Conservation (phyloP, 441 rosid species). For the Biscutella auriculata region DNA sequence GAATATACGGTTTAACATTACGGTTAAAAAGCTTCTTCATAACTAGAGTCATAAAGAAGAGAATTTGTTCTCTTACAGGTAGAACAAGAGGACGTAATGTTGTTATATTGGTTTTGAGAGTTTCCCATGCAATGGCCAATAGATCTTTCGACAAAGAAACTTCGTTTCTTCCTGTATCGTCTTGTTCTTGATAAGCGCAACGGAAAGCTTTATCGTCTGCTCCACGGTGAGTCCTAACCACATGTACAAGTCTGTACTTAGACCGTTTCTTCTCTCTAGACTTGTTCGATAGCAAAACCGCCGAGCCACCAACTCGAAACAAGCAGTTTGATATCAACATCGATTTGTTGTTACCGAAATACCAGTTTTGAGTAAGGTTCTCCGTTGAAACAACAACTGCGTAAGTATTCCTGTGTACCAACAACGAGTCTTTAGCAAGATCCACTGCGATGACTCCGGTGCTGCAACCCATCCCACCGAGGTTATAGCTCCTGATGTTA, state of each 20-base stretch:
- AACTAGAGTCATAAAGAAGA: conserved; percentile 48
- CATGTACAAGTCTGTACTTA: conserved; percentile 55
- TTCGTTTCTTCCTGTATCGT: conserved; percentile 43
- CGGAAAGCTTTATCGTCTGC: conserved; percentile 61
- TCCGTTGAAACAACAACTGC: conserved; percentile 69
- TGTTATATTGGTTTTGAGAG: conserved; percentile 57
- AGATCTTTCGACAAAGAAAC: conserved; percentile 60
- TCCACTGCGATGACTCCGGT: conserved; percentile 64
- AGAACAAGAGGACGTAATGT: conserved; percentile 59
- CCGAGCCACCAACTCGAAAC: conserved; percentile 56
- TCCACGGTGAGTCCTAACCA: conserved; percentile 61
- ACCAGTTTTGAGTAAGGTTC: conserved; percentile 75
- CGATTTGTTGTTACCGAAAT: conserved; percentile 62
- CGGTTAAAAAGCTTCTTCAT: conserved; percentile 43
- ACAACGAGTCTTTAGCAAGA: conserved; percentile 55
- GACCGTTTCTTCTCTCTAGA: conserved; percentile 33
- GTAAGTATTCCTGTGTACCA: conserved; percentile 46
- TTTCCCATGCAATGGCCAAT: conserved; percentile 69
- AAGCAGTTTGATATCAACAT: conserved; percentile 73
- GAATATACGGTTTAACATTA: conserved; percentile 48
- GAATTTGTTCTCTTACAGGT: conserved; percentile 61
- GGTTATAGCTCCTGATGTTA: conserved; percentile 45
- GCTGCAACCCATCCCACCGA: conserved; percentile 74
- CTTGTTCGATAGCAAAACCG: conserved; percentile 53
- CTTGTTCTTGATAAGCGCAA: conserved; percentile 65